Evolutionary conservation across 2,329 filamentous ascomycete species (phyloP).

Genomic region (Monosporascus ibericus): DNA sequence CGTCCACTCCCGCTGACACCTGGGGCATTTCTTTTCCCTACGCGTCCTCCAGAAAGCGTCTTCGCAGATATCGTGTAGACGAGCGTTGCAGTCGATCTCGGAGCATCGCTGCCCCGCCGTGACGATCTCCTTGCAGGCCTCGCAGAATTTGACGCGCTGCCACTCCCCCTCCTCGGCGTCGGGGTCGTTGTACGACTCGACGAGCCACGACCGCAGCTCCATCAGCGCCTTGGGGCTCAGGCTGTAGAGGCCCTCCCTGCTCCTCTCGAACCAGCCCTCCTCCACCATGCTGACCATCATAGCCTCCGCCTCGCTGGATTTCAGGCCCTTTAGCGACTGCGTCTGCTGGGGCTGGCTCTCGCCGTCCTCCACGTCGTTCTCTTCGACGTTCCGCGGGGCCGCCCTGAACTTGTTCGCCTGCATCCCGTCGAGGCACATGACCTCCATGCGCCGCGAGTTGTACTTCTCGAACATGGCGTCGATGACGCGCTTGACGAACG

Average conservation of each 20-base stretch:
- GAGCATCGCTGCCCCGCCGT: conserved; percentile 76
- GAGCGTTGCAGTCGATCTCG: conserved; percentile 58
- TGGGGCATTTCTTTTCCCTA: conserved; percentile 57
- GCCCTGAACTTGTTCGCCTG: conserved; percentile 68
- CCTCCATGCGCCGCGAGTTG: conserved; percentile 74
- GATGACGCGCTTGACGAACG: conserved; percentile 80
- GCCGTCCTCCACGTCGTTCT: conserved; percentile 24
- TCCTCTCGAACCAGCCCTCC: conserved; percentile 82
- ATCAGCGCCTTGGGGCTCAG: conserved; percentile 73
- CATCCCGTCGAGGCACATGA: conserved; percentile 74
- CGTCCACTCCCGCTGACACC: conserved; percentile 46
- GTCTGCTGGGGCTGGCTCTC: conserved; percentile 26
- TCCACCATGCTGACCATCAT: conserved; percentile 64
- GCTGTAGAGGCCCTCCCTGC: conserved; percentile 63
- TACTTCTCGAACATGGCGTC: conserved; percentile 89
- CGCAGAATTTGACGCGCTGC: conserved; percentile 78
- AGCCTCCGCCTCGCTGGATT: conserved; percentile 69
- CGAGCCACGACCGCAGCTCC: conserved; percentile 77
- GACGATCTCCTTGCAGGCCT: conserved; percentile 83
- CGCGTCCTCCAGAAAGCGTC: conserved; percentile 66
- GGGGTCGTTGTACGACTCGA: conserved; percentile 83
- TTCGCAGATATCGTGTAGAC: conserved; percentile 73
- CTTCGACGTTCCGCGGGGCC: conserved; percentile 33
- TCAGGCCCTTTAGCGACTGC: conserved; percentile 49
- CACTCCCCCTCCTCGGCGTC: conserved; percentile 53